Evolutionary conservation across 2,329 filamentous ascomycete genomes (phyloP), one percentile per base, ranked within the genome.

Genomic region (Trichoderma asperellum): DNA sequence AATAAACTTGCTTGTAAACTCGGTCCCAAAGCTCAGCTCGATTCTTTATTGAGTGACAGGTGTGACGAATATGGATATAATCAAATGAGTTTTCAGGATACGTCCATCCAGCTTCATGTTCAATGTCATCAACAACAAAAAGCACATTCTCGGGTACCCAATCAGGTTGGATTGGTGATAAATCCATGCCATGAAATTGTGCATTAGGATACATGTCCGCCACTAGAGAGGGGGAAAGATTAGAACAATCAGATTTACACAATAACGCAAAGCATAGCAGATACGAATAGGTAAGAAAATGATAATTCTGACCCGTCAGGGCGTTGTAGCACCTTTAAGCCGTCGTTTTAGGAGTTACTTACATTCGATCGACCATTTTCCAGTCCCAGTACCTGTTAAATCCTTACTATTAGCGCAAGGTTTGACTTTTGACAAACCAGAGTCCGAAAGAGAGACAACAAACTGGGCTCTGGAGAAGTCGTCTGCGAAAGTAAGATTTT

Each of bases 51-150:
- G 83, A 83, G 70, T 83, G 81, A 4, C 84, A 72, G 1, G 80
- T 79, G 71, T 85, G 81, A 6, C 84, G 83, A 35, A 85, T 77
- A 72, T 86, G 84, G 63, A 86, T 83, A 69, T 78, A 84, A 72
- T 86, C 84, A 66, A 84, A 85, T 18, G 78, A 77, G 70, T 82
- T 76, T 5, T 82, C 80, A 6, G 79, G 76, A 68, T 84, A 81
- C 3, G 81, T 79, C 84, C 84, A 86, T 18, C 84, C 84, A 21
- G 82, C 83, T 60, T 81, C 80, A 56, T 83, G 81, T 70, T 86
- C 84, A 63, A 86, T 83, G 72, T 86, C 84, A 73, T 85, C 84
- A 49, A 86, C 82, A 29, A 83, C 80, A 71, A 86, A 86, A 29
- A 81, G 79, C n/a, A 84, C 82, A 67, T 86, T 86, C 63, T 82